Conservation (phyloP, 257 asterid species). For the Cruciata laevipes region DNA sequence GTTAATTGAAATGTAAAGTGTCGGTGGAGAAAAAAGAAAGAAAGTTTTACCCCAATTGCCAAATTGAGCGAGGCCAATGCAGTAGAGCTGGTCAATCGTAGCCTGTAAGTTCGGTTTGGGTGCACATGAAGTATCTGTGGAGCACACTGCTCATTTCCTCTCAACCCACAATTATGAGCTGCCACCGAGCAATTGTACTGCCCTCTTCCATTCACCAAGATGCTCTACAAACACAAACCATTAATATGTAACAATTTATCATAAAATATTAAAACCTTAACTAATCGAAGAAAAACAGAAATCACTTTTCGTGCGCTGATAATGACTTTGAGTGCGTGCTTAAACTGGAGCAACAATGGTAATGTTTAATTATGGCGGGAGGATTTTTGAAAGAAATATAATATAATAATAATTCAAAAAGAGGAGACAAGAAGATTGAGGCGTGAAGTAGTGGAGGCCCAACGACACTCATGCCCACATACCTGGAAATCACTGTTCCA, state of each 20-base stretch:
- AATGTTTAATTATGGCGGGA: too few relatives aligned
- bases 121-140: constrained; percentile 54
- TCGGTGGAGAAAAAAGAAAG: background rate
- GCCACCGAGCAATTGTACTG: constrained; percentile 75
- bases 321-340: too few relatives aligned
- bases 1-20: too few relatives aligned
- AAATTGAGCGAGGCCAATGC: constrained; percentile 70
- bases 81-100: constrained; percentile 73
- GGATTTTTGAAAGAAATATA: too few relatives aligned
- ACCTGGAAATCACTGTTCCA: background rate
- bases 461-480: too few relatives aligned
- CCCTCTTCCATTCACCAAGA: constrained; percentile 83
- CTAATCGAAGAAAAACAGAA: too few relatives aligned
- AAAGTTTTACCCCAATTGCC: constrained; percentile 58
- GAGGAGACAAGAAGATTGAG: background rate
- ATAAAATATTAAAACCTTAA: too few relatives aligned
- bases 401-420: too few relatives aligned
- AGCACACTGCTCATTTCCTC: constrained; percentile 60
- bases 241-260: too few relatives aligned
- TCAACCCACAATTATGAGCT: constrained; percentile 45
- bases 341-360: too few relatives aligned
- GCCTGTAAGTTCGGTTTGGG: constrained; percentile 74
- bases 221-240: constrained; percentile 27
- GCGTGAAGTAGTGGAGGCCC: background rate
- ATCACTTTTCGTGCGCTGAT: too few relatives aligned